Evolutionary conservation across 2,329 filamentous ascomycete species (phyloP).

Genomic region (Nigrograna mackinnonii): DNA sequence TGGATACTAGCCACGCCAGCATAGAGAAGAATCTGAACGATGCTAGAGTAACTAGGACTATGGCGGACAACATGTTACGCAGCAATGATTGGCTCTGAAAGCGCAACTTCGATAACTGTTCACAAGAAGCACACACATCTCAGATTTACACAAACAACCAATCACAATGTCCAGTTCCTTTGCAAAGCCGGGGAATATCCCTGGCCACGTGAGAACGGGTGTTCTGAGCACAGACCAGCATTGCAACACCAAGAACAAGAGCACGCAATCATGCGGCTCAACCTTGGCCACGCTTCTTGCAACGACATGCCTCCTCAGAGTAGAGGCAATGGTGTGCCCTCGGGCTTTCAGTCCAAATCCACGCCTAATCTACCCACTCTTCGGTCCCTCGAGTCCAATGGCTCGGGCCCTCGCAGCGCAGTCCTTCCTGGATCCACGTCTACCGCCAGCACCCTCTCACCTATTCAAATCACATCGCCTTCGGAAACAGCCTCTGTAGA

Average conservation of each 20-base stretch:
- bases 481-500: conserved; percentile 44
- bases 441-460: conserved; percentile 20
- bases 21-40: too few species aligned
- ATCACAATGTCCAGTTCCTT: too few species aligned
- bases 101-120: too few species aligned
- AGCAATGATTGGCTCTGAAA: too few species aligned
- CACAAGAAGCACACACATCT: too few species aligned
- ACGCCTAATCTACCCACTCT: conserved; percentile 51
- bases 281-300: not conserved
- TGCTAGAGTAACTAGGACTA: too few species aligned
- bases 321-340: conserved; percentile 42
- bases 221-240: not conserved
- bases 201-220: not conserved
- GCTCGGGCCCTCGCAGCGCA: conserved; percentile 8
- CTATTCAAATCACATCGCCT: conserved; percentile 24
- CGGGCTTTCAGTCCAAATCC: conserved; percentile 50
- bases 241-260: not conserved
- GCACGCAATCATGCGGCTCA: not conserved
- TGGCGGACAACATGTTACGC: too few species aligned
- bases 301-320: conserved; percentile 48
- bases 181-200: too few species aligned
- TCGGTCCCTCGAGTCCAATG: conserved; percentile 29
- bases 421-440: conserved; percentile 10
- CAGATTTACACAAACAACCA: too few species aligned
- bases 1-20: too few species aligned